phyloP scores from a whole-genome alignment of 495 filamentous ascomycete species.

The Hypoxylon intermedium region DNA sequence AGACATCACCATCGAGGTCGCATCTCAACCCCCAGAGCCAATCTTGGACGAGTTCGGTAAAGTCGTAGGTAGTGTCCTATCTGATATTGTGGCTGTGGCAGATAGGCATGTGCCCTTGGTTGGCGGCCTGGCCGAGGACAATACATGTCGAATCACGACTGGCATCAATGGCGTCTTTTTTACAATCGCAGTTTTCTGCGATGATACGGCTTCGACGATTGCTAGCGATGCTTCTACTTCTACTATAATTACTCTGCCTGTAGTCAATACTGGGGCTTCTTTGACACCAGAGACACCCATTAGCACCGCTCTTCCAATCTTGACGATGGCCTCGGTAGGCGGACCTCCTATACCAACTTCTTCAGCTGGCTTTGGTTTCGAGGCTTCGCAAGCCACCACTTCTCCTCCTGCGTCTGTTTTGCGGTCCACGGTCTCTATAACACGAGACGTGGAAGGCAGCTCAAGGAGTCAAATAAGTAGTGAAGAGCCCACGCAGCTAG shows the following conservation, averaged over 20 bases:
- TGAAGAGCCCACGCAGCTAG: not conserved
- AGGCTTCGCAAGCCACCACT: not conserved
- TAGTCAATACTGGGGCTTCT: slow-evolving; percentile 4
- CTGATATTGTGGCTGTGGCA: slow-evolving; percentile 10
- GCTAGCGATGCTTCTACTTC: slow-evolving; percentile 15
- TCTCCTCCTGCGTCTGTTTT: not conserved
- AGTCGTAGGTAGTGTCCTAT: slow-evolving; percentile 17
- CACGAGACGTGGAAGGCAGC: not conserved
- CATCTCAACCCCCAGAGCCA: slow-evolving; percentile 9
- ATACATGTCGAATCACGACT: slow-evolving; percentile 26
- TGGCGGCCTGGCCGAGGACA: slow-evolving; percentile 18
- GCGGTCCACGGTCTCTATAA: not conserved
- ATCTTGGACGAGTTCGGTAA: slow-evolving; percentile 4
- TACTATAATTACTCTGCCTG: not conserved
- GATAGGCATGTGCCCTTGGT: slow-evolving; percentile 21
- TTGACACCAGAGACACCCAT: slow-evolving; percentile 9
- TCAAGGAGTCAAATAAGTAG: not conserved
- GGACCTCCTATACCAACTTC: not conserved
- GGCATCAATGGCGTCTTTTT: slow-evolving; percentile 25
- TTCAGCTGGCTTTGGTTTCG: not conserved
- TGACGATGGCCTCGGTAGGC: not conserved
- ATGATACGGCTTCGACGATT: slow-evolving; percentile 13
- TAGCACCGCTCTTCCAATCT: not conserved
- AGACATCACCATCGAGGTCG: slow-evolving; percentile 7
- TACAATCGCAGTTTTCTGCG: slow-evolving; percentile 28